These are phyloP conservation scores for Colletotrichum zoysiae DNA, from an alignment of 2,329 filamentous ascomycete genomes.

Conservation along the genomic window DNA sequence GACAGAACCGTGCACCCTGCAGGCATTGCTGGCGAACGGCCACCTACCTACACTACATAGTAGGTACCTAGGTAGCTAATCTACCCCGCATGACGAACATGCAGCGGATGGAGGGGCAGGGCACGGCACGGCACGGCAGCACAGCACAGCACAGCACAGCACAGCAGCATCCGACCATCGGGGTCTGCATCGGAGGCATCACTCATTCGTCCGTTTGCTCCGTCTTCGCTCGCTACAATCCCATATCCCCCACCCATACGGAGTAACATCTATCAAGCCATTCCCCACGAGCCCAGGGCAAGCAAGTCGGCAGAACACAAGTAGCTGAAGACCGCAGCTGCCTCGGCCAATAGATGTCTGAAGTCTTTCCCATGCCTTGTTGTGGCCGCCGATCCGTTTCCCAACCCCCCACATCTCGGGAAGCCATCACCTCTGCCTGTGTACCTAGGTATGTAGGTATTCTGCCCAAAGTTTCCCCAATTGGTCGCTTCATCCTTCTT, in stretches of 20 bases:
- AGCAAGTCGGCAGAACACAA: neutral
- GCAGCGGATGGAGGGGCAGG: conserved; percentile 24
- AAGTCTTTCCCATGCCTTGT: neutral
- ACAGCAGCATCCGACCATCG: conserved; percentile 8
- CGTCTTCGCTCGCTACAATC: neutral
- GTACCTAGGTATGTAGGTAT: too few relatives aligned
- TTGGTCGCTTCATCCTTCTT: conserved; percentile 17
- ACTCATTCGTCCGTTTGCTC: neutral
- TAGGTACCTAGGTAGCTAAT: too few relatives aligned
- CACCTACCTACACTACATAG: too few relatives aligned
- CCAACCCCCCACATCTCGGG: neutral
- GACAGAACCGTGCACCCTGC: neutral
- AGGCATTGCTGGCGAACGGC: neutral
- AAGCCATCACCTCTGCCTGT: neutral
- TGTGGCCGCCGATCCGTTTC: neutral
- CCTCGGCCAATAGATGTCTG: neutral
- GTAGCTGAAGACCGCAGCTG: neutral
- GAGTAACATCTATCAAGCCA: conserved; percentile 6
- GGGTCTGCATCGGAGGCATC: conserved; percentile 15
- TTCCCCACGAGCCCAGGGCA: conserved; percentile 19
- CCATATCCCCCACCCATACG: neutral
- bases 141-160: too few relatives aligned
- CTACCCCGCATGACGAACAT: conserved; percentile 36
- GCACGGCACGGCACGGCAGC: neutral
- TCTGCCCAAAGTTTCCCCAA: conserved; percentile 21